Percentiles rank a stretch among this genome's conserved stretches.
These are phyloP conservation scores for Chloris gayana DNA, from an alignment of 176 grass and related monocot genomes.

Conservation along the genomic window DNA sequence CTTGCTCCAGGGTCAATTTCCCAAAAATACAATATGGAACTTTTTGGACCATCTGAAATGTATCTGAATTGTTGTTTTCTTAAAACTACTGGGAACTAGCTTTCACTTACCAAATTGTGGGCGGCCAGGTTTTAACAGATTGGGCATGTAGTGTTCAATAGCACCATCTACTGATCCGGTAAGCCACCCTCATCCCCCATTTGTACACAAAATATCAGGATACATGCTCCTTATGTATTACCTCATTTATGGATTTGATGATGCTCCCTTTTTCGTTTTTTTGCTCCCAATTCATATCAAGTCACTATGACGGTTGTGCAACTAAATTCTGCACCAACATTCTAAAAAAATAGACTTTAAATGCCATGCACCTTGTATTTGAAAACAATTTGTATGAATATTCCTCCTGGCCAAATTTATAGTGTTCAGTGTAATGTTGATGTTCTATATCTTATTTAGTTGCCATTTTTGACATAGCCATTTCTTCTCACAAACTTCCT, in stretches of 20 bases:
- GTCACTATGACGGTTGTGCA: not conserved
- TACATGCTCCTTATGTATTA: not conserved
- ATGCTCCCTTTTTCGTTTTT: not conserved
- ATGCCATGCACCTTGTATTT: not conserved
- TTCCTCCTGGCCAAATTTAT: not conserved
- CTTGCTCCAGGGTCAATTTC: not conserved
- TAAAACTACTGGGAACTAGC: not conserved
- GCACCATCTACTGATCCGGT: not conserved
- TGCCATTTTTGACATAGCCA: not conserved
- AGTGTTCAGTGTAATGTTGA: not conserved
- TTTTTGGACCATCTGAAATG: not conserved
- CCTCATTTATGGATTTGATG: slow-evolving; percentile 7
- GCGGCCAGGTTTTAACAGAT: not conserved
- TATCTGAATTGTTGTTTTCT: not conserved
- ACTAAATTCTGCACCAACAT: not conserved
- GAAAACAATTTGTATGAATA: not conserved
- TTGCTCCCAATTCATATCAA: not conserved
- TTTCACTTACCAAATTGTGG: not conserved
- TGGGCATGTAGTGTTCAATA: not conserved
- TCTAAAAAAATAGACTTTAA: not conserved
- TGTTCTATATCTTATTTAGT: not conserved
- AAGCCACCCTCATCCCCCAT: not conserved
- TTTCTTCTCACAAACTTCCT: not conserved
- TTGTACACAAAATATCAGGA: not conserved
- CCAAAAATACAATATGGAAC: not conserved